Base-by-base conservation (phyloP, 176 grass and related monocot species). In the Canna indica region DNA sequence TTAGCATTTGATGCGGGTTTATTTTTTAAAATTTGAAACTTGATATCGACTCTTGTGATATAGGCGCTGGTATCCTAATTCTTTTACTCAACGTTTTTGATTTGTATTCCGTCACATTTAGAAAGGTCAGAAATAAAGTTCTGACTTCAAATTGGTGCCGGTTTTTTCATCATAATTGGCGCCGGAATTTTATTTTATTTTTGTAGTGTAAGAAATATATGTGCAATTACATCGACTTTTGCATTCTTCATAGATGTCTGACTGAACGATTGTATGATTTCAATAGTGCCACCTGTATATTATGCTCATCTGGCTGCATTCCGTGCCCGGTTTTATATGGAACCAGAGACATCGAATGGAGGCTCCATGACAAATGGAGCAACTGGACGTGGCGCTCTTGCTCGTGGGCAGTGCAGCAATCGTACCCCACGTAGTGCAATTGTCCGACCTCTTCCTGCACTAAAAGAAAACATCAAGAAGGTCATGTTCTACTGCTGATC, bases 401-500 rank as follows among this genome's bases (percentile, higher is more conserved):
- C 78, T 25, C 30, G 60, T 60, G 61, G 75, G 10, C 65, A 77
- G 72, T 4, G 76, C 69, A 16, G 76, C 69, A 32, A 77, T 20
- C 85, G 91, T 0, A 59, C 79, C 0, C 31, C 80, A 4, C 35
- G 70, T 13, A 56, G 35, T 28, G 83, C 39, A 54, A 64, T 79
- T n/a, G 91, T 96, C 27, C 83, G 67, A 53, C 88, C 91, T n/a
- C 91, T 96, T 65, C 91, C 91, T 0, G 80, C 81, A 1, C 80
- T 96, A 18, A 91, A 91, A 72, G 91, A 96, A 57, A 96, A 84
- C 29, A 88, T 96, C 9, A 96, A 96, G 77, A 87, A 20, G 22
- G 91, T 91, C 59, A 96, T 96, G 91, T 96, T 91, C 70, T 96
- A 96, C 57, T 96, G 91, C 58, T 96, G 75, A 87, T 20, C n/a